Conservation (phyloP, 1,139 yeast species). For the Kurtzmaniella quercitrusa region DNA sequence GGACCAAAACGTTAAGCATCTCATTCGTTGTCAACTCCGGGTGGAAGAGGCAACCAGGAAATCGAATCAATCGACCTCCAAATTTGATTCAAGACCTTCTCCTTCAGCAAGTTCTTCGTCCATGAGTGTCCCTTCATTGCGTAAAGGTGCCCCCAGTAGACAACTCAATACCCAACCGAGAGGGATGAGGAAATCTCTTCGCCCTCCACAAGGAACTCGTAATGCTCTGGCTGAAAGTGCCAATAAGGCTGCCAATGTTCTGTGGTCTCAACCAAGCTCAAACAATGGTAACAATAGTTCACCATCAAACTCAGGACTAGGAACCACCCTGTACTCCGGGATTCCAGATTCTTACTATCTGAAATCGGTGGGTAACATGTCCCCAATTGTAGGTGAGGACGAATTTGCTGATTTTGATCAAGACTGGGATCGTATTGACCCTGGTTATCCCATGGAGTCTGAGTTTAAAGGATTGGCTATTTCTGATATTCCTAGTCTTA, state of each 20-base stretch:
- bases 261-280: constrained; percentile 33
- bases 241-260: constrained; percentile 43
- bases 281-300: constrained; percentile 28
- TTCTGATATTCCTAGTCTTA: constrained; percentile 5
- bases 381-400: constrained; percentile 18
- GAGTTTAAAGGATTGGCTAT: constrained; percentile 5
- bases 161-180: constrained; percentile 15
- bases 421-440: constrained; percentile 30
- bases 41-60: constrained; percentile 34
- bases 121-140: constrained; percentile 26
- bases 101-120: constrained; percentile 9
- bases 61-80: constrained; percentile 2
- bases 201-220: constrained; percentile 17
- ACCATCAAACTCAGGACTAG: constrained; percentile 15
- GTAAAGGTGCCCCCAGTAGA: constrained; percentile 13
- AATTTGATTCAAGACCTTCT: constrained; percentile 11
- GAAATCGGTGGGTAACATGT: constrained; percentile 4
- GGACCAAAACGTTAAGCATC: constrained; percentile 48
- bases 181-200: constrained; percentile 34
- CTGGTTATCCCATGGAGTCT: constrained; percentile 1
- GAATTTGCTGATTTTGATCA: constrained; percentile 48
- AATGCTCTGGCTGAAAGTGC: constrained; percentile 20
- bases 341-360: not conserved
- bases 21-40: constrained; percentile 39
- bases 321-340: constrained; percentile 9